These are phyloP conservation scores for Crassisporium funariophilum DNA, from an alignment of 768 basidiomycete genomes.

Conservation along the genomic window DNA sequence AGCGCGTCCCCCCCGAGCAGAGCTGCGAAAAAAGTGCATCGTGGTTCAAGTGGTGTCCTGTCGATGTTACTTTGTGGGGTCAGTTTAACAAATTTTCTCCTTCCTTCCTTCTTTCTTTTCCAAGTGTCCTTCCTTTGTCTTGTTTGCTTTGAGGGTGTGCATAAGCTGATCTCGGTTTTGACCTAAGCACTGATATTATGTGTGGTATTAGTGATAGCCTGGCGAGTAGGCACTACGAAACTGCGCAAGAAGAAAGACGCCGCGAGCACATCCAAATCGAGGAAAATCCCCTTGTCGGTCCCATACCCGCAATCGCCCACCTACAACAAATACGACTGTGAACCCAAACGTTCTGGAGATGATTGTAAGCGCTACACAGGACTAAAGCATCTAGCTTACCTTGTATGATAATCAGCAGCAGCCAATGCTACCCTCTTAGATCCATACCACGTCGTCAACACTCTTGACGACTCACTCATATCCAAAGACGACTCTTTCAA, in stretches of 20 bases:
- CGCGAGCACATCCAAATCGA: conserved; percentile 5
- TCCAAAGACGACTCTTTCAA: conserved; percentile 23
- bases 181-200: too few relatives aligned
- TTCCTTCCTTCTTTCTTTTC: neutral
- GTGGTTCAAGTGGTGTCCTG: conserved; percentile 23
- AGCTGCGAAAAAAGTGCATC: conserved; percentile 12
- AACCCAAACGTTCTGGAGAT: neutral
- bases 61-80: conserved; percentile 26
- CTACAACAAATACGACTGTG: conserved; percentile 5
- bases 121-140: neutral
- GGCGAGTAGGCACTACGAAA: too few relatives aligned
- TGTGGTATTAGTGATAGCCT: too few relatives aligned
- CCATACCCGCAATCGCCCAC: conserved; percentile 9
- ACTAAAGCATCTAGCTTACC: neutral
- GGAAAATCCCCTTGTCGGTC: conserved; percentile 11
- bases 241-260: conserved; percentile 1
- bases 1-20: conserved; percentile 6
- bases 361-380: neutral
- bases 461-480: conserved; percentile 26
- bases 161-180: too few relatives aligned
- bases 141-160: conserved; percentile 9
- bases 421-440: conserved; percentile 16
- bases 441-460: conserved; percentile 26
- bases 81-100: conserved; percentile 3
- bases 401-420: neutral